These are phyloP conservation scores for Pistacia integerrima DNA, from an alignment of 345 rosid genomes.

Conservation along the genomic window DNA sequence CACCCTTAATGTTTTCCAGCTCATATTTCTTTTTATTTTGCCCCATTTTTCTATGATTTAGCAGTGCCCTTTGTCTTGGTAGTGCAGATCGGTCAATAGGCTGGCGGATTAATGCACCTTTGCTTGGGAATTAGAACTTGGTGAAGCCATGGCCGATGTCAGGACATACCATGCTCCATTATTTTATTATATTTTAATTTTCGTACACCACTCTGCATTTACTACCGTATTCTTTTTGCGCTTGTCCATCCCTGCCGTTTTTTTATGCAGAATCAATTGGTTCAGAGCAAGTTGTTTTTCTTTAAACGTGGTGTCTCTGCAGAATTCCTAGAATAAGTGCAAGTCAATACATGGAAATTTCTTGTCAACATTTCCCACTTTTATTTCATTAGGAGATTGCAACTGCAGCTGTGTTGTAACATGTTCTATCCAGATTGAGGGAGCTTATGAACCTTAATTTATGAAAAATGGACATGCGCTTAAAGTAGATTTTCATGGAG, in stretches of 20 bases:
- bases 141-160: not conserved
- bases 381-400: not conserved
- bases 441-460: not conserved
- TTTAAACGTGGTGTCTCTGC: not conserved
- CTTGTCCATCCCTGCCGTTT: not conserved
- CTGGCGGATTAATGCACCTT: constrained; percentile 24
- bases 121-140: constrained; percentile 18
- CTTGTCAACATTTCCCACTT: not conserved
- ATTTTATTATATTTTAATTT: not conserved
- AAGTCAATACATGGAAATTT: not conserved
- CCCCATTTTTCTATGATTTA: not conserved
- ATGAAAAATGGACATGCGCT: not conserved
- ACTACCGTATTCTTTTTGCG: not conserved
- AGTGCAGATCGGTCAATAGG: constrained; percentile 31
- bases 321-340: not conserved
- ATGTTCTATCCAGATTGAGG: not conserved
- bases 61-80: constrained; percentile 21
- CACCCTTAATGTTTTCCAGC: constrained; percentile 23
- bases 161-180: constrained; percentile 19
- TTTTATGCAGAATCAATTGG: not conserved
- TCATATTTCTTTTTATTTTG: constrained; percentile 12
- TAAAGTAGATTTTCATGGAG: not conserved
- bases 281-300: not conserved
- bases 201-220: not conserved
- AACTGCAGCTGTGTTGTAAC: not conserved